These are phyloP conservation scores for Leishmania amazonensis DNA, from an alignment of 208 protist genomes.

Conservation along the genomic window DNA sequence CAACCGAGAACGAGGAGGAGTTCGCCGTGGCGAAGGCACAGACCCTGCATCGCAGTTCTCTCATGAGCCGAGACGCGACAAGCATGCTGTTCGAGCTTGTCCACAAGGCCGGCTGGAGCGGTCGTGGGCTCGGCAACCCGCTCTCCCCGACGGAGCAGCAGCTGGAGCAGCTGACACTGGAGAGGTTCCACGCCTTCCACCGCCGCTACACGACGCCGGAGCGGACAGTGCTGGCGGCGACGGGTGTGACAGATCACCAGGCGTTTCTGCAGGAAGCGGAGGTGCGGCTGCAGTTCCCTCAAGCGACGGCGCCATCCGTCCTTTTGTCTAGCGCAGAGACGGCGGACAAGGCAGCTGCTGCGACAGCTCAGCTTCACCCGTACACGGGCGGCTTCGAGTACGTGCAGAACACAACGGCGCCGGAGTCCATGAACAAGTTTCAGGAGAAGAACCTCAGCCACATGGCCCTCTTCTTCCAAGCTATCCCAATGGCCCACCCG, in stretches of 20 bases:
- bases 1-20: constrained; percentile 58
- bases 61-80: constrained; percentile 69
- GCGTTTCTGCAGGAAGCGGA: constrained; percentile 71
- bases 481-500: constrained; percentile 78
- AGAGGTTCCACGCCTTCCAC: constrained; percentile 71
- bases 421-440: constrained; percentile 92
- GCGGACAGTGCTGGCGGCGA: constrained; percentile 79
- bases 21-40: constrained; percentile 72
- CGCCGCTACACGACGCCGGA: constrained; percentile 64
- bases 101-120: constrained; percentile 88
- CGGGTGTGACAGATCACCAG: constrained; percentile 76
- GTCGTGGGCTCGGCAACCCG: constrained; percentile 73
- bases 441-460: constrained; percentile 91
- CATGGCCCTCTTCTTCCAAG: constrained; percentile 86
- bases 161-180: constrained; percentile 65
- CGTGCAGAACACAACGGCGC: constrained; percentile 83
- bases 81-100: constrained; percentile 89
- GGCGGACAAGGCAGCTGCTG: neutral
- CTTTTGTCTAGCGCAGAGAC: constrained; percentile 2
- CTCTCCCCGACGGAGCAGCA: constrained; percentile 52
- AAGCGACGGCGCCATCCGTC: neutral
- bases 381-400: constrained; percentile 81
- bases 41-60: constrained; percentile 49
- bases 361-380: constrained; percentile 32
- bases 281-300: constrained; percentile 58